phyloP scores from a whole-genome alignment of 148 eudicot species.

The Drosera capensis region DNA sequence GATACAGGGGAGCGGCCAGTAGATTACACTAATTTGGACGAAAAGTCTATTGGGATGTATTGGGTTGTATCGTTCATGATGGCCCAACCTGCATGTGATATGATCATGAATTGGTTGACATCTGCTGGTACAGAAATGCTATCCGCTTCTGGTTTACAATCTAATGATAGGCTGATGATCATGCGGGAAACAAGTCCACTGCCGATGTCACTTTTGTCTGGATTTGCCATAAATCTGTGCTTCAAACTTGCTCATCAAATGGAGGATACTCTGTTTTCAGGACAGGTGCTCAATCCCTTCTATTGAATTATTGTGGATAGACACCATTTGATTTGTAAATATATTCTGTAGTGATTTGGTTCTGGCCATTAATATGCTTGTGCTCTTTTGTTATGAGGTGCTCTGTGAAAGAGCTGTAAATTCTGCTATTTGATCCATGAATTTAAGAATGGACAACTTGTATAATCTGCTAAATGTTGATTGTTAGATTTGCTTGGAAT shows the following conservation, averaged over 20 bases:
- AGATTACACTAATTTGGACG: constrained; percentile 90
- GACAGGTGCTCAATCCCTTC: constrained; percentile 43
- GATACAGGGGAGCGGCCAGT: constrained; percentile 59
- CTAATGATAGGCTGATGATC: constrained; percentile 63
- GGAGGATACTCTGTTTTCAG: constrained; percentile 90
- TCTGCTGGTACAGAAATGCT: constrained; percentile 74
- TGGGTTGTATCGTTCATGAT: constrained; percentile 93
- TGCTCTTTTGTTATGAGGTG: background rate
- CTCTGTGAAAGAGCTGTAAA: background rate
- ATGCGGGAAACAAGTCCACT: constrained; percentile 91
- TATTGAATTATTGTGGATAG: background rate
- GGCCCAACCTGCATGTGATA: constrained; percentile 88
- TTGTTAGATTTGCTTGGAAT: background rate
- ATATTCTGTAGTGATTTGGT: constrained; percentile 1
- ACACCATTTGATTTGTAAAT: background rate
- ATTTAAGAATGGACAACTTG: background rate
- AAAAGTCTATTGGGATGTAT: constrained; percentile 86
- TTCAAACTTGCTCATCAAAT: constrained; percentile 61
- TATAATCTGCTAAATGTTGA: background rate
- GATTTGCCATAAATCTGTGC: constrained; percentile 73
- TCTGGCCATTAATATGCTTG: background rate
- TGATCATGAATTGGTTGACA: constrained; percentile 80
- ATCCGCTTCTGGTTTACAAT: constrained; percentile 49
- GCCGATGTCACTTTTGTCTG: constrained; percentile 70
- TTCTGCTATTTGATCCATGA: background rate